These are phyloP conservation scores for Daldinia concentrica DNA, from an alignment of 495 filamentous ascomycete genomes.

Conservation along the genomic window DNA sequence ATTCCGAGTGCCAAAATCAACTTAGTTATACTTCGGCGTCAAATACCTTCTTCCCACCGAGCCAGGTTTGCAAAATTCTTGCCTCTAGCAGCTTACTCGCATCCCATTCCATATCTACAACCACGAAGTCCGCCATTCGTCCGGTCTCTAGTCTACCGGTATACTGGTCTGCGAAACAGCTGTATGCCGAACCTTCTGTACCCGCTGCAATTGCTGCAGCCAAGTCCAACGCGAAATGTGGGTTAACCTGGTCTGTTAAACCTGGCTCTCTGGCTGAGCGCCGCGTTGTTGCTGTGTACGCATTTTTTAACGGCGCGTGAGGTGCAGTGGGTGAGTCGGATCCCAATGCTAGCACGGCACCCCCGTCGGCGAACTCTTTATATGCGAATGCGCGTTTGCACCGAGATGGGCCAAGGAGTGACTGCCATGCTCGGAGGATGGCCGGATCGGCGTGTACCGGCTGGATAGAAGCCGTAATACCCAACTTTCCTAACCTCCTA, in stretches of 20 bases:
- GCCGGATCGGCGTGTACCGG: constrained; percentile 71
- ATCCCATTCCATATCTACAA: constrained; percentile 67
- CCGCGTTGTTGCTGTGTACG: constrained; percentile 69
- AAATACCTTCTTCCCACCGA: constrained; percentile 60
- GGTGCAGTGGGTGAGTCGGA: constrained; percentile 70
- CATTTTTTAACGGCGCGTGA: constrained; percentile 63
- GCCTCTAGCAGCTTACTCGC: constrained; percentile 62
- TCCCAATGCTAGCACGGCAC: constrained; percentile 65
- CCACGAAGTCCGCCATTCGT: constrained; percentile 64
- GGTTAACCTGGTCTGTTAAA: constrained; percentile 60
- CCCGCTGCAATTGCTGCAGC: constrained; percentile 63
- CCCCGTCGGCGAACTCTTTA: constrained; percentile 64
- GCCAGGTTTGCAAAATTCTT: constrained; percentile 65
- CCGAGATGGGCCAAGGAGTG: constrained; percentile 61
- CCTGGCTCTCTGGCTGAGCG: constrained; percentile 62
- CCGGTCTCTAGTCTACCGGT: constrained; percentile 61
- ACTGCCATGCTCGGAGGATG: constrained; percentile 67
- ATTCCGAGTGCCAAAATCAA: too few species aligned
- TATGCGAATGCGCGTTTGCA: constrained; percentile 68
- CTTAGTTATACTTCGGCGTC: constrained; percentile 25
- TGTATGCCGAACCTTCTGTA: constrained; percentile 66
- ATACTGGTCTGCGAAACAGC: constrained; percentile 64
- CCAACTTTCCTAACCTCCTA: constrained; percentile 59
- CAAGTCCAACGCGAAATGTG: constrained; percentile 61
- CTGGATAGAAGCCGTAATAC: constrained; percentile 71